A percentile compares a stretch with the other conserved stretches of the same genome.
phyloP scores from a whole-genome alignment of 2,329 filamentous ascomycete genomes.

The Xylariales sp. region DNA sequence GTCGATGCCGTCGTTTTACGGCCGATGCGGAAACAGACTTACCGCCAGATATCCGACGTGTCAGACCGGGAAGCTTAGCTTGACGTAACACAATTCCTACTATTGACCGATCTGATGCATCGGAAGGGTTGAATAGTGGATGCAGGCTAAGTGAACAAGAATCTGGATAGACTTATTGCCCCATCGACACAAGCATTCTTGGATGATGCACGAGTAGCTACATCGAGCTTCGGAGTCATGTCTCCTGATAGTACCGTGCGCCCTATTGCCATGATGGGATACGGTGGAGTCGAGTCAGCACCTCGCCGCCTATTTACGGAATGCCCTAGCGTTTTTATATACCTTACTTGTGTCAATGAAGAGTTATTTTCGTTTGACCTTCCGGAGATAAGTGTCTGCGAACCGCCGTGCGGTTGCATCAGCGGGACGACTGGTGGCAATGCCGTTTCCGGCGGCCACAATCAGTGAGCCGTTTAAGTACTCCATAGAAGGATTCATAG shows the following conservation, averaged over 20 bases:
- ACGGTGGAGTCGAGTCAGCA: conserved; percentile 31
- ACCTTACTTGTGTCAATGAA: conserved; percentile 35
- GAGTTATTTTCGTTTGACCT: conserved; percentile 41
- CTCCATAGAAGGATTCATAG: conserved; percentile 3
- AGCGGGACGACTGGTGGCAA: conserved; percentile 13
- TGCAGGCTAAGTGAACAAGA: conserved; percentile 37
- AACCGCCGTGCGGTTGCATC: conserved; percentile 27
- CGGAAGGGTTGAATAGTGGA: conserved; percentile 37
- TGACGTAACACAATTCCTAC: conserved; percentile 35
- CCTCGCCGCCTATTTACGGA: conserved; percentile 20
- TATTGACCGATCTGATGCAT: conserved; percentile 35
- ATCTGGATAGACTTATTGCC: conserved; percentile 35
- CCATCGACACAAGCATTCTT: conserved; percentile 32
- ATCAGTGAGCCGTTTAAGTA: conserved; percentile 1
- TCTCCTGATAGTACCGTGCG: conserved; percentile 35
- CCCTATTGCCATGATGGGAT: conserved; percentile 42
- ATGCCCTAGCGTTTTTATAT: conserved; percentile 27
- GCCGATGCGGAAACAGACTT: no score
- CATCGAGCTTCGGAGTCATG: conserved; percentile 27
- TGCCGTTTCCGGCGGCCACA: neutral
- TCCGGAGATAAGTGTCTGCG: conserved; percentile 40
- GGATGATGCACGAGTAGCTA: conserved; percentile 36
- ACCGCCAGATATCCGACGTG: no score
- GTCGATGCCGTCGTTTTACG: conserved; percentile 30
- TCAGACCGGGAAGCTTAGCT: conserved; percentile 34